phyloP scores from a whole-genome alignment of 768 basidiomycete genomes.

The Filobasidium floriforme region DNA sequence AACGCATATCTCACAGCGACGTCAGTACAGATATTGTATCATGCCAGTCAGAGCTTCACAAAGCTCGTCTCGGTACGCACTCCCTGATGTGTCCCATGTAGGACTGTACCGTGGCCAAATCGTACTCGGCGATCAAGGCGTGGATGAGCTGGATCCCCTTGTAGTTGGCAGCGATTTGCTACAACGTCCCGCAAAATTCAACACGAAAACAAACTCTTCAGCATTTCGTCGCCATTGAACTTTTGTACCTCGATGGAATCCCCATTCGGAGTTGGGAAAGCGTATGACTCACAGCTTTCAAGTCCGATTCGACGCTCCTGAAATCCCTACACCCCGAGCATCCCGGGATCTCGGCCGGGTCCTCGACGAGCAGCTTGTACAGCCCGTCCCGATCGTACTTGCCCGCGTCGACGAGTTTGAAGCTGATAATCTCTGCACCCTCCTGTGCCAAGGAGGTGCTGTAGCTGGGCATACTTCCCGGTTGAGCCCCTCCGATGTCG shows the following conservation, averaged over 20 bases:
- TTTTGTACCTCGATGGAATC: too few relatives aligned
- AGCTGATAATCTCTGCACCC: constrained; percentile 83
- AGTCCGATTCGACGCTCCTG: constrained; percentile 79
- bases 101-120: constrained; percentile 74
- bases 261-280: too few relatives aligned
- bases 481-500: constrained; percentile 76
- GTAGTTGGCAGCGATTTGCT: constrained; percentile 54
- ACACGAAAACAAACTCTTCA: too few relatives aligned
- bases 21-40: too few relatives aligned
- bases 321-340: constrained; percentile 55
- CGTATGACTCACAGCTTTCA: constrained; percentile 81
- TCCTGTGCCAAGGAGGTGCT: constrained; percentile 87
- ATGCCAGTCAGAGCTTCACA: too few relatives aligned
- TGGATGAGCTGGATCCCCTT: constrained; percentile 82
- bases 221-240: too few relatives aligned
- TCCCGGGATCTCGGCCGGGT: constrained; percentile 30
- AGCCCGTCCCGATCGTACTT: constrained; percentile 70
- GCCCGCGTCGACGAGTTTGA: constrained; percentile 81
- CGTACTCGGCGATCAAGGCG: constrained; percentile 77
- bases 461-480: constrained; percentile 89
- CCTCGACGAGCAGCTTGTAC: constrained; percentile 67
- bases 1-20: neutral
- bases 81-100: constrained; percentile 65
- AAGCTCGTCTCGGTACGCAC: constrained; percentile 9
- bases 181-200: neutral